A percentile compares a stretch with the other conserved stretches of the same genome.
Conservation (phyloP, 495 filamentous ascomycete genomes). For the Lophiotrema nucula region DNA sequence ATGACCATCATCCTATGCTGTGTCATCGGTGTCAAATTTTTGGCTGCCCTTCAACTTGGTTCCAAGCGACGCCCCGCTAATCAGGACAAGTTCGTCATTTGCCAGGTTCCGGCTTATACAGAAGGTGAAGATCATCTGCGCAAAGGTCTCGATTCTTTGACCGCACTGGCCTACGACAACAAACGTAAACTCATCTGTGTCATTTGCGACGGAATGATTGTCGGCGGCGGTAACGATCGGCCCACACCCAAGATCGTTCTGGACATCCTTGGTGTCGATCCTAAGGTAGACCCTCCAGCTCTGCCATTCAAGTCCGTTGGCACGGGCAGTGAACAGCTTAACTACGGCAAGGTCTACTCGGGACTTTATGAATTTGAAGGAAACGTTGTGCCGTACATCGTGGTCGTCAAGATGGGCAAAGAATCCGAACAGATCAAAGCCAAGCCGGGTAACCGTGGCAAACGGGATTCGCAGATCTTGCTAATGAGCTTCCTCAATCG, state of each 20-base stretch:
- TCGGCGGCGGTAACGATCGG: slow-evolving; percentile 92
- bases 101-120: slow-evolving; percentile 95
- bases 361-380: slow-evolving; percentile 97
- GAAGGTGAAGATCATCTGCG: slow-evolving; percentile 93
- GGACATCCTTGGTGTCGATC: slow-evolving; percentile 95
- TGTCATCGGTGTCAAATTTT: slow-evolving; percentile 84
- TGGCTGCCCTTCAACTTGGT: slow-evolving; percentile 91
- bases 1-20: slow-evolving; percentile 79
- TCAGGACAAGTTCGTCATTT: slow-evolving; percentile 98
- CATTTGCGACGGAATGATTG: slow-evolving; percentile 93
- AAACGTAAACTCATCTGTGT: slow-evolving; percentile 93
- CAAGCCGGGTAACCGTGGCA: slow-evolving; percentile 96
- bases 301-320: slow-evolving; percentile 90
- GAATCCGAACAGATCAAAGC: slow-evolving; percentile 88
- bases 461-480: slow-evolving; percentile 93
- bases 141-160: slow-evolving; percentile 90
- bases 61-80: slow-evolving; percentile 83
- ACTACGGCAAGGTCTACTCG: slow-evolving; percentile 98
- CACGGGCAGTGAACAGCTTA: slow-evolving; percentile 85
- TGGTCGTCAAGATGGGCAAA: slow-evolving; percentile 95
- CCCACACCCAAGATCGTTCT: slow-evolving; percentile 97
- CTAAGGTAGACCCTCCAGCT: slow-evolving; percentile 92
- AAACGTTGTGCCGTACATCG: slow-evolving; percentile 93
- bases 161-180: slow-evolving; percentile 93
- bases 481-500: slow-evolving; percentile 89